These are phyloP conservation scores for Dendrobium nobile DNA, from an alignment of 106 monocot species.

Conservation along the genomic window DNA sequence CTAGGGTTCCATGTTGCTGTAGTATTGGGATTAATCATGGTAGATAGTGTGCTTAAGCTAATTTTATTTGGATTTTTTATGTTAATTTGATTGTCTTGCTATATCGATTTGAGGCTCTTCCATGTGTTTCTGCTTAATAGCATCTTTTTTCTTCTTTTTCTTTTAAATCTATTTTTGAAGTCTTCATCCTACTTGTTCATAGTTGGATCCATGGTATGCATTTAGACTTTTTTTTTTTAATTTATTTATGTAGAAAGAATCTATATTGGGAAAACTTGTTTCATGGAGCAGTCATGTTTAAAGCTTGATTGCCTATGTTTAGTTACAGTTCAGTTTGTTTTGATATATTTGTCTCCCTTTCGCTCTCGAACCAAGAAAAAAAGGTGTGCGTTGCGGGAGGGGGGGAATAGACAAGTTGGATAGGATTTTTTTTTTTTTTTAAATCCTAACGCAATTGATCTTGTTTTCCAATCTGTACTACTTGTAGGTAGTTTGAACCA, in stretches of 20 bases:
- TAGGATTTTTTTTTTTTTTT: too few species aligned
- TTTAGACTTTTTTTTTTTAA: background rate
- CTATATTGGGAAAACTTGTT: too few species aligned
- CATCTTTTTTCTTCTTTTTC: background rate
- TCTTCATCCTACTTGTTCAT: background rate
- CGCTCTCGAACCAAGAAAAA: too few species aligned
- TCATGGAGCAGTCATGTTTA: too few species aligned
- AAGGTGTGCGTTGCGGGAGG: too few species aligned
- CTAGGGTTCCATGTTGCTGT: slow-evolving; percentile 1
- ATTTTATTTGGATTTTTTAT: slow-evolving; percentile 1
- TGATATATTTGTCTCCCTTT: background rate
- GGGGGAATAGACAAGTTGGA: too few species aligned
- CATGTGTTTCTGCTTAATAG: background rate
- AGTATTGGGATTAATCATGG: background rate
- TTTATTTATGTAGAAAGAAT: background rate
- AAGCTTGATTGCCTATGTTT: too few species aligned
- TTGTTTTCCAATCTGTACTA: background rate
- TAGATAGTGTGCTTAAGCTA: background rate
- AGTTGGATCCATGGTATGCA: background rate
- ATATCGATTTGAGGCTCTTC: background rate
- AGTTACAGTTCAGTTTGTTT: background rate
- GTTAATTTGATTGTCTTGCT: background rate
- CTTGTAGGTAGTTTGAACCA: background rate
- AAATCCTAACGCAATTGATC: background rate
- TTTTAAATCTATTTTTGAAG: background rate